Evolutionary conservation across 2,329 filamentous ascomycete species (phyloP).

Genomic region (Berkeleyomyces rouxiae): DNA sequence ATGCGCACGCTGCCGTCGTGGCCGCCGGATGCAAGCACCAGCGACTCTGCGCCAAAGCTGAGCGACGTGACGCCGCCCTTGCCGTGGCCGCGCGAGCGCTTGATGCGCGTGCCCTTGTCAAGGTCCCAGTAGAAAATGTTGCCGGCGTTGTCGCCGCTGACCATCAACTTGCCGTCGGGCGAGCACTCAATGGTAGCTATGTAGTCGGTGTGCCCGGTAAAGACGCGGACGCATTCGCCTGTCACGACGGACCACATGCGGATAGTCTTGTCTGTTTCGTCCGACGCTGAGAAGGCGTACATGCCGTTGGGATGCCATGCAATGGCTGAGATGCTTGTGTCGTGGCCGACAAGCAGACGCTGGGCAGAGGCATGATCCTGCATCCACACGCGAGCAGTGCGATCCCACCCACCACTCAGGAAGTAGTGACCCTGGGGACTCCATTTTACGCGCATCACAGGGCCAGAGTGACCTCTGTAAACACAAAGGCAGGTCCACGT

Average conservation of each 20-base stretch:
- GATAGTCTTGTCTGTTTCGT: constrained; percentile 71
- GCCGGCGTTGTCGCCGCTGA: constrained; percentile 73
- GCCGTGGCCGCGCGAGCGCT: constrained; percentile 84
- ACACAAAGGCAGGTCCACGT: constrained; percentile 84
- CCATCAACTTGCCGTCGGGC: constrained; percentile 77
- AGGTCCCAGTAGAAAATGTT: constrained; percentile 93
- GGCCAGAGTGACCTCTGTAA: constrained; percentile 83
- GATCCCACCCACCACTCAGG: constrained; percentile 70
- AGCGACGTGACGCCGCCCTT: constrained; percentile 89
- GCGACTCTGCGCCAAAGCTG: constrained; percentile 86
- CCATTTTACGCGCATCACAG: constrained; percentile 78
- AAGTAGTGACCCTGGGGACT: constrained; percentile 94
- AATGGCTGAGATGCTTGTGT: constrained; percentile 81
- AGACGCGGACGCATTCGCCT: constrained; percentile 75
- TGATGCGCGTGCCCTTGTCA: constrained; percentile 67
- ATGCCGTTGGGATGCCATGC: constrained; percentile 88
- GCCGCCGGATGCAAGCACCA: constrained; percentile 73
- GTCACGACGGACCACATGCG: constrained; percentile 94
- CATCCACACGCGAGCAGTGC: constrained; percentile 77
- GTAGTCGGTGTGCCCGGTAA: constrained; percentile 78
- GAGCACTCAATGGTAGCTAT: constrained; percentile 74
- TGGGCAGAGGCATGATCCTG: constrained; percentile 84
- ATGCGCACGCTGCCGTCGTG: constrained; percentile 84
- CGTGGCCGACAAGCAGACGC: constrained; percentile 79
- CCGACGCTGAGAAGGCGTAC: constrained; percentile 85